phyloP scores from a whole-genome alignment of 805 yeast genomes.

The Barnettozyma populi region DNA sequence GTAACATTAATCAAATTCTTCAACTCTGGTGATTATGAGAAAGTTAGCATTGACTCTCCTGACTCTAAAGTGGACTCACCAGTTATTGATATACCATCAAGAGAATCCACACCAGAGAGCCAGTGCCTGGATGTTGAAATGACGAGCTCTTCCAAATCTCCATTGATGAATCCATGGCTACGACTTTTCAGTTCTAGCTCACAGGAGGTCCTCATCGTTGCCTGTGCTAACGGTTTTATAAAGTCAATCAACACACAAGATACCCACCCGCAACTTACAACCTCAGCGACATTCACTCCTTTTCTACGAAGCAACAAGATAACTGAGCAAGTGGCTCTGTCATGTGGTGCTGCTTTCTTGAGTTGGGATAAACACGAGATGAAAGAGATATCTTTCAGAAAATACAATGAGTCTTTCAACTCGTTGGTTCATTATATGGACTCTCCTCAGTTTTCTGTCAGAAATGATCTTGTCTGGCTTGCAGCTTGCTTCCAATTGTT shows the following conservation, averaged over 20 bases:
- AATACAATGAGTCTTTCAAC: slow-evolving; percentile 23
- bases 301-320: slow-evolving; percentile 26
- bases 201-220: slow-evolving; percentile 15
- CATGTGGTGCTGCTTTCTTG: slow-evolving; percentile 38
- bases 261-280: slow-evolving; percentile 35
- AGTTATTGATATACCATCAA: background rate
- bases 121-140: background rate
- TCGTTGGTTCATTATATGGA: slow-evolving; percentile 1
- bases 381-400: slow-evolving; percentile 19
- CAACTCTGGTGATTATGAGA: background rate
- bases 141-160: background rate
- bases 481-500: slow-evolving; percentile 34
- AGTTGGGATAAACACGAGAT: slow-evolving; percentile 29
- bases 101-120: slow-evolving; percentile 1
- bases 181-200: background rate
- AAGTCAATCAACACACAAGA: slow-evolving; percentile 37
- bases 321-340: slow-evolving; percentile 30
- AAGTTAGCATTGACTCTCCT: background rate
- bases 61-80: background rate
- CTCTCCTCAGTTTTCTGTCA: background rate
- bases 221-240: slow-evolving; percentile 37
- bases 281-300: slow-evolving; percentile 36
- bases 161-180: slow-evolving; percentile 1
- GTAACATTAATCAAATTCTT: background rate
- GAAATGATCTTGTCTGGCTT: slow-evolving; percentile 31